Conservation (phyloP, 805 yeast genomes). For the Wickerhamiella occidentalis region DNA sequence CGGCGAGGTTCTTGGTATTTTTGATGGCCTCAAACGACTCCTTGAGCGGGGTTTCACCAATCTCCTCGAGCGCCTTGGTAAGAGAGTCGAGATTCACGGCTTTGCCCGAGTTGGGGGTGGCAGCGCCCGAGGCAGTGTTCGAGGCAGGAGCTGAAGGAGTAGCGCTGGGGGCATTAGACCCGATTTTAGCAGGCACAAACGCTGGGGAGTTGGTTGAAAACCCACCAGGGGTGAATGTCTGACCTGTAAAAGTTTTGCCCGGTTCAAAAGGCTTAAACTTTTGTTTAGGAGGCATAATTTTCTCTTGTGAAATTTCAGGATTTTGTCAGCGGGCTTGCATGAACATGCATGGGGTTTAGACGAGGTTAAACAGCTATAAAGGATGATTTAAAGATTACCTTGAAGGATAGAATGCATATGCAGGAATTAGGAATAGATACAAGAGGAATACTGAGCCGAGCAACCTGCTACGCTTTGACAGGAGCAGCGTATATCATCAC, state of each 20-base stretch:
- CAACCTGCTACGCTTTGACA: not conserved
- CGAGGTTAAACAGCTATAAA: no score
- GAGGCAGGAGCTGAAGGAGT: slow-evolving; percentile 14
- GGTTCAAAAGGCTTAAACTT: slow-evolving; percentile 21
- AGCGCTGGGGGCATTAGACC: slow-evolving; percentile 4
- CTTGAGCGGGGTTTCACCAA: slow-evolving; percentile 55
- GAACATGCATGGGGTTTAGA: not conserved
- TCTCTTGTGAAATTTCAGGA: slow-evolving; percentile 4
- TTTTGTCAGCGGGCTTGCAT: slow-evolving; percentile 1
- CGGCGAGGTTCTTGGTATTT: slow-evolving; percentile 39
- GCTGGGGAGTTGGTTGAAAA: not conserved
- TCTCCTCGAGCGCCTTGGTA: slow-evolving; percentile 56
- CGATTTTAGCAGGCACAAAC: not conserved
- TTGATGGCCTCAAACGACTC: slow-evolving; percentile 43
- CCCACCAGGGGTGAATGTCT: slow-evolving; percentile 14
- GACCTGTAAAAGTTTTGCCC: slow-evolving; percentile 15
- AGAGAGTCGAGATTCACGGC: slow-evolving; percentile 52
- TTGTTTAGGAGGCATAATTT: slow-evolving; percentile 20
- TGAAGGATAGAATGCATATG: no score
- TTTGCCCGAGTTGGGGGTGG: slow-evolving; percentile 43
- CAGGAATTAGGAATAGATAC: not conserved
- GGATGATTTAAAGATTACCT: no score
- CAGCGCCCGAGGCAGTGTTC: slow-evolving; percentile 26
- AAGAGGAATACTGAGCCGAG: not conserved
- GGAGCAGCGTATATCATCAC: not conserved